A percentile compares a stretch with the other conserved stretches of the same genome.
phyloP scores from a whole-genome alignment of 2,329 filamentous ascomycete species.

The Neopestalotiopsis rosae region DNA sequence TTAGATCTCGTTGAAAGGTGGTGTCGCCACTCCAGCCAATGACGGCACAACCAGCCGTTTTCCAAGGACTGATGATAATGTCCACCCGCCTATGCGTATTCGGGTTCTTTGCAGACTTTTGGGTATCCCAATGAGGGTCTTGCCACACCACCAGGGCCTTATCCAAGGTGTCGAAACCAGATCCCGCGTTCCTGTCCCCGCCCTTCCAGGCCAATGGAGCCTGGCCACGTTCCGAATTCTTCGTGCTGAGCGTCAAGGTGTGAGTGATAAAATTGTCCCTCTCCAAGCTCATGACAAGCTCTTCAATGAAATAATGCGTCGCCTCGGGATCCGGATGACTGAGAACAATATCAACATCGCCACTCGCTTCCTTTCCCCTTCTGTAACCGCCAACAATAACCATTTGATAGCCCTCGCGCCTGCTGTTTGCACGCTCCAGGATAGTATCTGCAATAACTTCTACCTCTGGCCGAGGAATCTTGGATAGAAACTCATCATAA shows the following conservation, averaged over 20 bases:
- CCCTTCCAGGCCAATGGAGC: conserved; percentile 59
- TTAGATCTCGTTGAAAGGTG: conserved; percentile 86
- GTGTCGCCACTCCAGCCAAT: conserved; percentile 88
- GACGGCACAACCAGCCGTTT: conserved; percentile 85
- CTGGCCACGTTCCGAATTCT: conserved; percentile 76
- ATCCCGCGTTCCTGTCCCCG: conserved; percentile 45
- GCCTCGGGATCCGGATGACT: conserved; percentile 74
- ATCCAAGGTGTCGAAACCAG: conserved; percentile 86
- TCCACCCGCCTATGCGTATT: conserved; percentile 86
- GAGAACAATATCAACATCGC: conserved; percentile 87
- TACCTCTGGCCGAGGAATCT: conserved; percentile 76
- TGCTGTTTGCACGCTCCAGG: conserved; percentile 67
- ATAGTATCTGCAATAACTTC: conserved; percentile 70
- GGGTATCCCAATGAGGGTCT: conserved; percentile 56
- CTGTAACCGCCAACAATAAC: conserved; percentile 81
- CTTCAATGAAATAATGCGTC: conserved; percentile 73
- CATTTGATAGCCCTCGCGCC: conserved; percentile 62
- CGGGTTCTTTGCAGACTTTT: conserved; percentile 61
- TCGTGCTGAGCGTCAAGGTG: conserved; percentile 73
- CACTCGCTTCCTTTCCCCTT: conserved; percentile 73
- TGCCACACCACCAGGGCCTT: conserved; percentile 96
- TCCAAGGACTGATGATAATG: conserved; percentile 90
- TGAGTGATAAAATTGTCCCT: conserved; percentile 76
- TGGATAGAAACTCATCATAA: conserved; percentile 81
- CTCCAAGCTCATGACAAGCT: conserved; percentile 76